Base-by-base conservation (phyloP, 331 rosid genomes). In the Ulmus americana region DNA sequence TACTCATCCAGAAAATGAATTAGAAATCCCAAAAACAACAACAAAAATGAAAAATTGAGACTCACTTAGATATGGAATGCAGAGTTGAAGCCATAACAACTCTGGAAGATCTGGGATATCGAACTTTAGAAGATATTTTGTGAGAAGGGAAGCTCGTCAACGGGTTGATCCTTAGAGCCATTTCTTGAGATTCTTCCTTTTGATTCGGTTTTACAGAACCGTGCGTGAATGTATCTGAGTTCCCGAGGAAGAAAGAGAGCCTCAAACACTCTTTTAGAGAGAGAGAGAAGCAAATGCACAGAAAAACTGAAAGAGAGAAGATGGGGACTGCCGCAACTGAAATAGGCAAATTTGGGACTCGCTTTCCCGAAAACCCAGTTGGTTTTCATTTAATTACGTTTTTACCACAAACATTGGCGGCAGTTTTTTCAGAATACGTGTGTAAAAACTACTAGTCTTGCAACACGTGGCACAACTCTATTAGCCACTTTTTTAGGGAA, bases 11-110 rank as follows among this genome's bases (percentile, higher is more conserved):
- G 39, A 6, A 22, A 59, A 7, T 1, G 28, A 35, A 38, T 13
- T 14, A 55, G 13, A 59, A 14, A 38, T 48, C 50, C 4, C 6
- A 39, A 40, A 6, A 6, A 39, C 3, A 35, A 14, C 3, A 43
- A 7, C 6, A 18, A 11, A 52, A 1, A 18, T 50, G 10, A 39
- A 22, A 3, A 42, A 39, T 7, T 7, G 12, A 48, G 22, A 68
- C 81, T 72, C 16, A 80, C 84, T 38, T 68, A 52, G 81, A 22
- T 49, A 51, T 35, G 41, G 81, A 71, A 46, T 76, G 81, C 38
- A 64, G 70, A 80, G 84, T 68, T 39, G 84, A 75, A 7, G 84
- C 81, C 81, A 80, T 80, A 63, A 5, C 54, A 60, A 72, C 41
- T 45, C 64, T 68, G 5, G 70, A 73, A 64, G 84, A 76, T 80